Conservation (phyloP, 306 rosid genomes). For the Cucumis hystrix region DNA sequence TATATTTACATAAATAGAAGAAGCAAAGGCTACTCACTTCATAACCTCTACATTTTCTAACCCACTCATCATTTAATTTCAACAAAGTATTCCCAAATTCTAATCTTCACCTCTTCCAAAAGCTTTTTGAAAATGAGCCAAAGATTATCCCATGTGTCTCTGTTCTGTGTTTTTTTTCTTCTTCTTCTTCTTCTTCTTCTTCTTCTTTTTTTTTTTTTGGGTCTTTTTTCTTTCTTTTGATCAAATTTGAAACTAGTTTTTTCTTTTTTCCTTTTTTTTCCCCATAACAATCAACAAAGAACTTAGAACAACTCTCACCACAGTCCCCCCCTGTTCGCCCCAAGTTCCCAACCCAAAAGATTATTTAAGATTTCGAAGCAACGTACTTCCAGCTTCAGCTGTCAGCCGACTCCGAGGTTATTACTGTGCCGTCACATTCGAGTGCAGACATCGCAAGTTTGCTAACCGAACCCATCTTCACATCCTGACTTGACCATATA, state of each 20-base stretch:
- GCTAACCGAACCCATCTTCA: conserved; percentile 63
- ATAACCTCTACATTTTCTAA: neutral
- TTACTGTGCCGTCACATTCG: conserved; percentile 55
- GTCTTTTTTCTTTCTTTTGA: conserved; percentile 1
- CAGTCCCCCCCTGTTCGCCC: neutral
- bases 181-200: too few species aligned
- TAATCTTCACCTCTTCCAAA: conserved; percentile 3
- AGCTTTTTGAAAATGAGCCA: neutral
- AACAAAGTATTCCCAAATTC: conserved; percentile 1
- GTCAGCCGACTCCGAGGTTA: conserved; percentile 48
- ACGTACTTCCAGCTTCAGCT: conserved; percentile 19
- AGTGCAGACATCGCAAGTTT: conserved; percentile 34
- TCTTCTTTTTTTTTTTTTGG: neutral
- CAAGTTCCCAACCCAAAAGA: neutral
- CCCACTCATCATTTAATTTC: neutral
- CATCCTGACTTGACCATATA: conserved; percentile 68
- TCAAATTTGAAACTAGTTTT: conserved; percentile 25
- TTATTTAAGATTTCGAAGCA: neutral
- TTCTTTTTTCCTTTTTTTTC: neutral
- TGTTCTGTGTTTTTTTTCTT: neutral
- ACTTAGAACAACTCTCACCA: neutral
- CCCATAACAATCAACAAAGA: conserved; percentile 16
- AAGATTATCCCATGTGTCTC: neutral
- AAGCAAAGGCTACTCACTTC: conserved; percentile 5
- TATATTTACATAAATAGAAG: neutral